Evolutionary conservation across 441 rosid species (phyloP), one percentile per base, ranked within the genome.

Genomic region (Breynia disticha): DNA sequence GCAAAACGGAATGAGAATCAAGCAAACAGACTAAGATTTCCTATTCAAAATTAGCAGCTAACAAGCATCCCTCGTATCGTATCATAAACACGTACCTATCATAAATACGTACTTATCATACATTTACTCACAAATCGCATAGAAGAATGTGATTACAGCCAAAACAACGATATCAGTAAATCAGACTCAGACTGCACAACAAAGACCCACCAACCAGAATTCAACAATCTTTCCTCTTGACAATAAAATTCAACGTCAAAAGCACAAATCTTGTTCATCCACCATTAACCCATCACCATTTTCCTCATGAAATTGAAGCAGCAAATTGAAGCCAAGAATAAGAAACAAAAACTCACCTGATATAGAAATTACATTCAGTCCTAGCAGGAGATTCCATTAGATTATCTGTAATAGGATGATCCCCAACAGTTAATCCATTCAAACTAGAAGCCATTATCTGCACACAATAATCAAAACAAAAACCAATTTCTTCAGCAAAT

Each of bases 401-500:
- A 76, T 75, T 83, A 24, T 89, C 97, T 7, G 86, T 69, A 46
- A 85, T 75, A 41, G 96, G 54, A 56, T 28, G 35, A 28, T 86
- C 97, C 68, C 96, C 98, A 28, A 93, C 98, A 1, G 93, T 86
- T 39, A 93, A 68, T 72, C 98, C 98, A 65, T 88, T 93, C 74
- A 88, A 81, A 72, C 98, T 93, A 54, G 86, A 93, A 8, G 97
- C 97, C 98, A 93, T 93, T 56, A 88, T 84, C 97, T 93, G 74
- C 63, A 52, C 13, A 8, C 28, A 53, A 59, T 1, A 24, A 50
- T 16, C 18, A 21, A 16, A 54, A 46, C 14, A 16, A 15, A 45
- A 19, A 41, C 16, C 4, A 35, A 45, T 37, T 49, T 18, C 24
- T 39, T n/a, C n/a, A n/a, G 2, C 13, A 12, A 51, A 24, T 41